Evolutionary conservation across 2,329 filamentous ascomycete species (phyloP).

Genomic region (Aspergillus persii): DNA sequence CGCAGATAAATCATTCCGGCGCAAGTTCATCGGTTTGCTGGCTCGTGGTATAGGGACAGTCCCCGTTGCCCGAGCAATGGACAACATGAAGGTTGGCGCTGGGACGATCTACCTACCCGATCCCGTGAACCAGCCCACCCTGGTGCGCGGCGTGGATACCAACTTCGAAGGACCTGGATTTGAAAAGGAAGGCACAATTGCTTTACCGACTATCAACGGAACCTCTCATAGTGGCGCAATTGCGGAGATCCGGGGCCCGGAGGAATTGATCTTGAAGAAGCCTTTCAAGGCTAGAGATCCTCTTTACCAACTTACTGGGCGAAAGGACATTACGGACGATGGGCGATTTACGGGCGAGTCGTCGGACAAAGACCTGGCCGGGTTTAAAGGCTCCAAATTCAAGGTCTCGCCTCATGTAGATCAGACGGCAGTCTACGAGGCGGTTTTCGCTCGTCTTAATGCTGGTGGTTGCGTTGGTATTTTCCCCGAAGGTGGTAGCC

Average conservation of each 20-base stretch:
- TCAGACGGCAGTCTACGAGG: constrained; percentile 89
- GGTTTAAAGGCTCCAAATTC: constrained; percentile 75
- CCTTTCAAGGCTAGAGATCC: constrained; percentile 76
- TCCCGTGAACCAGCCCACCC: constrained; percentile 76
- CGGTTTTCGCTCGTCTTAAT: constrained; percentile 80
- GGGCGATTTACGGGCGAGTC: constrained; percentile 59
- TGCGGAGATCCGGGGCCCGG: constrained; percentile 71
- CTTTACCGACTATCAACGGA: constrained; percentile 80
- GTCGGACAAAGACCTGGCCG: constrained; percentile 52
- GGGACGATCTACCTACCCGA: constrained; percentile 88
- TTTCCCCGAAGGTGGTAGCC: constrained; percentile 94
- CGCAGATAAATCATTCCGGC: constrained; percentile 90
- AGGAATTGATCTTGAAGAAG: constrained; percentile 83
- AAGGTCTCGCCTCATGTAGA: constrained; percentile 91
- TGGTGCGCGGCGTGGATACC: constrained; percentile 76
- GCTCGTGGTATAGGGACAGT: constrained; percentile 84
- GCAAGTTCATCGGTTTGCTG: constrained; percentile 82
- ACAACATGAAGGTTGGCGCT: constrained; percentile 73
- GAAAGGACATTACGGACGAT: constrained; percentile 67
- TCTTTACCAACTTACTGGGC: constrained; percentile 76
- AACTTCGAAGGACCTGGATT: constrained; percentile 73
- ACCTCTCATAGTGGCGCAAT: constrained; percentile 81
- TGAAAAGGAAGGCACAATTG: constrained; percentile 77
- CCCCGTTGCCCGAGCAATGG: constrained; percentile 88
- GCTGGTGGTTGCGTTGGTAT: constrained; percentile 89